Base-by-base conservation (phyloP, 495 filamentous ascomycete species). In the Talaromyces thailandensis region DNA sequence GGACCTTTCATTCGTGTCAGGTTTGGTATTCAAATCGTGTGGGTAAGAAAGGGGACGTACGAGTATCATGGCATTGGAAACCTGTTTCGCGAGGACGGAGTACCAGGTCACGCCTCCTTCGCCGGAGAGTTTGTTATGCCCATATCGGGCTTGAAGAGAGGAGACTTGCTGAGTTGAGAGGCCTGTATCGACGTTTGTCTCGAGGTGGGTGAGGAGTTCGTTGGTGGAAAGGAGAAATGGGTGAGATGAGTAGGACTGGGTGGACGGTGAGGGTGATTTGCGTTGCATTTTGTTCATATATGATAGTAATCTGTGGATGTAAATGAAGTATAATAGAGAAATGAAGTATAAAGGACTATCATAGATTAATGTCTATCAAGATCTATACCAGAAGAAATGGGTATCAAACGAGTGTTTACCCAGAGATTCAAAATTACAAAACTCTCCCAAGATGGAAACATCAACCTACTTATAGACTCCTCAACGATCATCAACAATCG, bases 51-150 rank as follows among this genome's bases (percentile, higher is more conserved):
- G 18, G 32, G 37, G 26, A 77, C 80, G 65, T 74, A 87, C 84
- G 66, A 87, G 67, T 62, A 86, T 83, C 84, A 89, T 88, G 62
- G 86, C 84, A 80, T 88, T 88, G 63, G 76, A 76, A 26, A 87
- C 66, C 68, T 89, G 86, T 62, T 85, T 86, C 51, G 86, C 73
- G 9, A 90, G 77, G 51, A 90, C 83, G 62, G 81, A 83, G 68
- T 87, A 86, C 81, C 85, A 84, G 29, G 79, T 74, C 25, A 87
- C 79, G 26, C 76, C 79, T 35, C 78, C 83, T 16, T 84, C 84
- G 6, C 84, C 76, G n/a, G 84, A 81, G 31, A 89, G 65, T 67
- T 86, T 84, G 68, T 89, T 89, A 57, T 75, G 76, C 18, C 82
- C 82, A 71, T 84, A 86, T 56, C 74, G 76, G 23, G 70, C 62